phyloP scores from a whole-genome alignment of 2,329 filamentous ascomycete species.

The Ceratocystis diversiconidia region DNA sequence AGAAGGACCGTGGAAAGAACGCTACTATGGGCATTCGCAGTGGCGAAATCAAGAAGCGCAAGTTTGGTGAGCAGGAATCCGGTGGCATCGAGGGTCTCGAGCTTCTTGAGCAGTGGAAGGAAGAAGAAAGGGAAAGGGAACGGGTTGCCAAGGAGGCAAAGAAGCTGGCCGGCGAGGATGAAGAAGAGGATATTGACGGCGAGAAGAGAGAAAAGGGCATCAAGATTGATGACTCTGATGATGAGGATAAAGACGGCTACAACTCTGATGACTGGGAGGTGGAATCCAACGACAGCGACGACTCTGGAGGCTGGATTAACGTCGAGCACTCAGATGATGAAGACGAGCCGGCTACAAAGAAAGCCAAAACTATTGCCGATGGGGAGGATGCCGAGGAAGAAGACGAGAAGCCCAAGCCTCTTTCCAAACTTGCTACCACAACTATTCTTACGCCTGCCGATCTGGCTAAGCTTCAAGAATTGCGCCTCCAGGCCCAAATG shows the following conservation, averaged over 20 bases:
- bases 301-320: conserved; percentile 85
- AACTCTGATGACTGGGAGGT: conserved; percentile 48
- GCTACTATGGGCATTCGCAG: conserved; percentile 68
- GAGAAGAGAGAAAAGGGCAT: conserved; percentile 24
- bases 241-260: conserved; percentile 45
- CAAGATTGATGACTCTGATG: conserved; percentile 26
- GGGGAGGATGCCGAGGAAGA: neutral
- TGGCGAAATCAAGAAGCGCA: conserved; percentile 60
- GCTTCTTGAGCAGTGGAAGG: conserved; percentile 83
- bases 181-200: conserved; percentile 44
- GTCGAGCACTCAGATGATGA: conserved; percentile 76
- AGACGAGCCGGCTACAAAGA: conserved; percentile 46
- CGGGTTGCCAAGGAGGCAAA: conserved; percentile 53
- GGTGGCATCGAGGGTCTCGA: conserved; percentile 88
- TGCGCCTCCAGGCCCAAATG: conserved; percentile 60
- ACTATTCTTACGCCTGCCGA: conserved; percentile 92
- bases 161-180: conserved; percentile 43
- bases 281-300: conserved; percentile 44
- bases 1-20: conserved; percentile 80
- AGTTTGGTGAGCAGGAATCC: conserved; percentile 67
- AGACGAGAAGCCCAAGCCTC: conserved; percentile 32
- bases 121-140: conserved; percentile 67
- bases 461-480: conserved; percentile 82
- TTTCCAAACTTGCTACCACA: conserved; percentile 73
- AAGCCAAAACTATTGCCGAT: conserved; percentile 25